phyloP scores from a whole-genome alignment of 176 grass and related monocot genomes.

The Carex myosuroides region DNA sequence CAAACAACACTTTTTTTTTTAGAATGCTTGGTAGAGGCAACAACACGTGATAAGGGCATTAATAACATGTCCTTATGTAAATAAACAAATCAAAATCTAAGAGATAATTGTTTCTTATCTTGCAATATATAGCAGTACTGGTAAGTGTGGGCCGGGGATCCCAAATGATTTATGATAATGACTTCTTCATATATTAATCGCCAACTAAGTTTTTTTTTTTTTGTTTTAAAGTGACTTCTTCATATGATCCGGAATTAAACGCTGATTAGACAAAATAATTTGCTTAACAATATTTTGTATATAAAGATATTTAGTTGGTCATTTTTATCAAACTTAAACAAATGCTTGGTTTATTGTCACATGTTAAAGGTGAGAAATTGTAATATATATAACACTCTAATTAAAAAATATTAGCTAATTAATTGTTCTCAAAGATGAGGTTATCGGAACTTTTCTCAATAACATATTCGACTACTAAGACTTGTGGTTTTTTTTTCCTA shows the following conservation, averaged over 20 bases:
- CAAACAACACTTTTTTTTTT: not conserved
- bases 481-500: no score
- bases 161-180: not conserved
- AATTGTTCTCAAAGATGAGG: not conserved
- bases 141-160: not conserved
- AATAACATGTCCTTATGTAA: not conserved
- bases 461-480: no score
- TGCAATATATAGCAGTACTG: not conserved
- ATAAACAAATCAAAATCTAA: not conserved
- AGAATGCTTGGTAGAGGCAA: not conserved
- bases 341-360: not conserved
- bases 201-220: not conserved
- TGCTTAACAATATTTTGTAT: not conserved
- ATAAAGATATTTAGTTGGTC: not conserved
- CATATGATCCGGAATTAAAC: not conserved
- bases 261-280: not conserved
- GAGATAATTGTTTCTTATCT: not conserved
- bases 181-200: not conserved
- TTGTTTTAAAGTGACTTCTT: not conserved
- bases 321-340: not conserved
- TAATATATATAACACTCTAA: not conserved
- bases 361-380: not conserved
- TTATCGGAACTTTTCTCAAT: no score
- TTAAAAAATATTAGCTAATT: not conserved
- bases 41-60: not conserved